phyloP scores from a whole-genome alignment of 75 land plant genomes.

The Selaginella tamariscina region DNA sequence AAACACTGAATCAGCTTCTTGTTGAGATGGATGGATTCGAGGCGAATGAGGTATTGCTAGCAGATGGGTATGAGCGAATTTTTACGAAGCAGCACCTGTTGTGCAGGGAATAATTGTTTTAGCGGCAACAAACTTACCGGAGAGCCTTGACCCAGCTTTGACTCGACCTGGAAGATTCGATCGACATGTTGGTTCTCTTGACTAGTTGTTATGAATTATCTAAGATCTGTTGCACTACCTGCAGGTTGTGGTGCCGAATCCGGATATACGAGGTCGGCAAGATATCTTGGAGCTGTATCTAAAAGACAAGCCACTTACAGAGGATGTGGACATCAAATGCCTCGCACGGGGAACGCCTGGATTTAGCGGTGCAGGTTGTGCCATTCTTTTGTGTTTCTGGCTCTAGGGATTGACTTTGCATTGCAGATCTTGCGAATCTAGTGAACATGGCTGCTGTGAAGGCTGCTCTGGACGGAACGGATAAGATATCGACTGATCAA shows the following conservation, averaged over 20 bases:
- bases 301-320: conserved; percentile 82
- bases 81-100: neutral
- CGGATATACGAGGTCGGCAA: conserved; percentile 84
- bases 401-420: conserved; percentile 41
- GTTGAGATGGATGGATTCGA: conserved; percentile 99
- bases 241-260: conserved; percentile 89
- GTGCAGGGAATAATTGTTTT: conserved; percentile 84
- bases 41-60: conserved; percentile 70
- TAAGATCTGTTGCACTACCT: conserved; percentile 1
- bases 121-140: conserved; percentile 98
- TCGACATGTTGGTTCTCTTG: conserved; percentile 70
- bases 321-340: conserved; percentile 78
- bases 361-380: conserved; percentile 91
- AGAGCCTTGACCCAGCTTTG: conserved; percentile 95
- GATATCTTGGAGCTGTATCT: conserved; percentile 92
- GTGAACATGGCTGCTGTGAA: conserved; percentile 97
- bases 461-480: conserved; percentile 93
- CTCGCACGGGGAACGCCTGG: conserved; percentile 95
- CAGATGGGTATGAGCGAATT: neutral
- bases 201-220: neutral
- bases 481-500: conserved; percentile 56
- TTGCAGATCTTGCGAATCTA: conserved; percentile 84
- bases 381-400: conserved; percentile 25
- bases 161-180: conserved; percentile 99
- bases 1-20: conserved; percentile 93